Base-by-base conservation (phyloP, 257 asterid genomes). In the Forsythia viridissima region DNA sequence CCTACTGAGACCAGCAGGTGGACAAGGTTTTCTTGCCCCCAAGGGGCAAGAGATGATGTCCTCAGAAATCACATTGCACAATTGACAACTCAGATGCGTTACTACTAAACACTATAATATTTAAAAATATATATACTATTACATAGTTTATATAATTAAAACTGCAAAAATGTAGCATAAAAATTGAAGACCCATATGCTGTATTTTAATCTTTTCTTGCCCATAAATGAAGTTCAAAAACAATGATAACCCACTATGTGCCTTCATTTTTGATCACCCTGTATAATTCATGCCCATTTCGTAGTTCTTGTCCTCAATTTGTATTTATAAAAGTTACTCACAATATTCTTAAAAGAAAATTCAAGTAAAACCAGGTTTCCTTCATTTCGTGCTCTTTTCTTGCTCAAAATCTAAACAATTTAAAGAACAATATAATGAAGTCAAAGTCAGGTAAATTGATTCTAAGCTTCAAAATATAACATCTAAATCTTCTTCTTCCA, bases 401-500 rank as follows among this genome's bases (percentile, higher is more conserved):
- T 69, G 68, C 79, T 72, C 68, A 10, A 65, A 71, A 55, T 42
- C 52, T 11, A 38, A 61, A 79, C 75, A 73, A 24, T 40, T 40
- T 2, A 38, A 16, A 68, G 48, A 67, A 57, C 66, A 21, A 9
- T 34, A 77, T 36, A 20, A 40, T 24, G 38, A 0, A 12, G 59
- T 71, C 44, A 38, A 76, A 61, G 80, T 61, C 71, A 70, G 44
- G 61, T 57, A 82, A 80, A 36, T 43, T 52, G 52, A 51, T 46
- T 51, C 78, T 42, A 6, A 44, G 6, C 69, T 52, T 36, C 67
- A 71, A 74, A 73, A 44, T 16, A 15, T 4, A 36, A 38, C 2
- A 13, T 30, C 13, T 65, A 55, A 13, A 5, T 40, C 40, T 48
- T n/a, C 59, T 42, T 39, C 36, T 68, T 39, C 61, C 71, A 67